Base-by-base conservation (phyloP, 1,284 basidiomycete species). In the Rhizoctonia solani region DNA sequence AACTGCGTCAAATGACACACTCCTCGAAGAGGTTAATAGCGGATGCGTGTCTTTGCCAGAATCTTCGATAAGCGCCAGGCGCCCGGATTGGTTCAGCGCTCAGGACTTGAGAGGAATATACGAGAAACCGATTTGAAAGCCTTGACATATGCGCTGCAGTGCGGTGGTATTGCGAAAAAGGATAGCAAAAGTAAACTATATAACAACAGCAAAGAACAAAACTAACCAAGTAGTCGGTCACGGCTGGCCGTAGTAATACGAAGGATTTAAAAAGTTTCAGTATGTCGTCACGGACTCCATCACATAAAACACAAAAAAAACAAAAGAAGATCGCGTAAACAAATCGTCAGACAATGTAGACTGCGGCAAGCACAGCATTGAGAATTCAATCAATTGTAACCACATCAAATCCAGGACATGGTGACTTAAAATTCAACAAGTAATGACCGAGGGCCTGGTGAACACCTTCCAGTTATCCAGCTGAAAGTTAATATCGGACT, bases 231-330 rank as follows among this genome's bases (percentile, higher is more conserved):
- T n/a, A n/a, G n/a, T n/a, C n/a, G n/a, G n/a, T n/a, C n/a, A n/a
- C n/a, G n/a, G n/a, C n/a, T n/a, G n/a, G n/a, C n/a, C n/a, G n/a
- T n/a, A n/a, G n/a, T n/a, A n/a, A n/a, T n/a, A n/a, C n/a, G 34
- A 63, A 23, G 49, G 8, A 11, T 50, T 63, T 52, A 63, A 63
- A 63, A 53, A 27, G 59, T 52, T 63, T 52, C 30, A 63, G 59
- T 63, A 63, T 63, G 59, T 63, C 59, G 59, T 63, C 59, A 50
- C 59, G 46, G 59, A 63, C 59, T 63, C 29, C 59, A 63, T 53
- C 58, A 49, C 44, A 41, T 30, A 61, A 63, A 39, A 27, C 29
- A 39, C 59, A 63, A 25, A 34, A 52, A 21, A 21, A 29, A 34
- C 32, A 37, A 52, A 3, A 25, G 11, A 21, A 34, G 46, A 39